Evolutionary conservation across 73 alveolate genomes (phyloP).

Genomic region (Paramecium pentaurelia): DNA sequence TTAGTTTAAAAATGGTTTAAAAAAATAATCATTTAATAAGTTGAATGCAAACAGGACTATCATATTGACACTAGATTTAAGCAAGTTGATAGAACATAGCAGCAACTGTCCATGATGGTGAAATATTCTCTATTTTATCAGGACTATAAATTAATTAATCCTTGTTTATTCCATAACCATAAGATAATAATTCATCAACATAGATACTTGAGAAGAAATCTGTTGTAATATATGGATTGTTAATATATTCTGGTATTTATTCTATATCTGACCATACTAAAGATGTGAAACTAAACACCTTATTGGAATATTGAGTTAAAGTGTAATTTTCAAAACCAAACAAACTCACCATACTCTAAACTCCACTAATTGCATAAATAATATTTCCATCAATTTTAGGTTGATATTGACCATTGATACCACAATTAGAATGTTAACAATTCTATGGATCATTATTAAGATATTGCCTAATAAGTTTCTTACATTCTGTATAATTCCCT

Average conservation of each 20-base stretch:
- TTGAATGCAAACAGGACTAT: not conserved
- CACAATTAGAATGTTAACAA: slow-evolving; percentile 48
- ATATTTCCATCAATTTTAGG: not conserved
- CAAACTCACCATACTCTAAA: slow-evolving; percentile 15
- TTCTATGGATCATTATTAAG: slow-evolving; percentile 24
- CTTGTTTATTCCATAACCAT: not conserved
- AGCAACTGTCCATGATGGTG: slow-evolving; percentile 29
- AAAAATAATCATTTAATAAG: not conserved
- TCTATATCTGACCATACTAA: not conserved
- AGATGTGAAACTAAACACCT: not conserved
- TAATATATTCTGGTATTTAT: not conserved
- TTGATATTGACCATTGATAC: slow-evolving; percentile 14
- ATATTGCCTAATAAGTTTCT: not conserved
- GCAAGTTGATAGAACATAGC: slow-evolving; percentile 17
- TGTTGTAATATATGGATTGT: not conserved
- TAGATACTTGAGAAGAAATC: not conserved
- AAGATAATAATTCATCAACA: not conserved
- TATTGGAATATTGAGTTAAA: not conserved
- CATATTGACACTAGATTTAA: not conserved
- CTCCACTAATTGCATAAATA: slow-evolving; percentile 55
- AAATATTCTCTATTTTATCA: not conserved
- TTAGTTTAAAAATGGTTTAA: not conserved
- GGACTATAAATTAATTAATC: not conserved
- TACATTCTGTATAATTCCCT: slow-evolving; percentile 30
- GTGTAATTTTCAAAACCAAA: not conserved